Percentiles rank a stretch among this genome's conserved stretches.
phyloP scores from a whole-genome alignment of 106 monocot genomes.

The Apostasia shenzhenica region DNA sequence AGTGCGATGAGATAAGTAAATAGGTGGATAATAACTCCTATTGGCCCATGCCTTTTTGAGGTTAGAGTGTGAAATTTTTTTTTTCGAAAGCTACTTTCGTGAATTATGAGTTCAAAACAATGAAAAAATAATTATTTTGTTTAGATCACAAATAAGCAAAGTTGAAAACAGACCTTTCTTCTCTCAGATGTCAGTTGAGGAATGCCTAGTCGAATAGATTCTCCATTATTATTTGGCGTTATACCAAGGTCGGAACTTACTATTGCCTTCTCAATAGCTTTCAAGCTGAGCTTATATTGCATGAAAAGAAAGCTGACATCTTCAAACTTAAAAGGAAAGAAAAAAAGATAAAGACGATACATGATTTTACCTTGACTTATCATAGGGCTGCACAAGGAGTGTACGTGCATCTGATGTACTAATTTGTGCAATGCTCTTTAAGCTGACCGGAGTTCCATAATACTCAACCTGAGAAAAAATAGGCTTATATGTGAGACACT shows the following conservation, averaged over 20 bases:
- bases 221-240: conserved; percentile 93
- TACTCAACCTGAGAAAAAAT: conserved; percentile 76
- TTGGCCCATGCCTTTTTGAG: too few species aligned
- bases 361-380: conserved; percentile 72
- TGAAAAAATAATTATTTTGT: background rate
- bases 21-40: too few species aligned
- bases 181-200: conserved; percentile 91
- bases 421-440: conserved; percentile 95
- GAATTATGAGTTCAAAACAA: background rate
- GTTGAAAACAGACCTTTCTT: conserved; percentile 63
- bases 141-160: background rate
- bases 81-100: too few species aligned
- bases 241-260: conserved; percentile 78
- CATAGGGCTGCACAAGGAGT: conserved; percentile 87
- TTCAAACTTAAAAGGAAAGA: background rate
- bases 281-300: conserved; percentile 44
- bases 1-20: too few species aligned
- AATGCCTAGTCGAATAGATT: conserved; percentile 63
- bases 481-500: background rate
- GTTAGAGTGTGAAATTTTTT: too few species aligned
- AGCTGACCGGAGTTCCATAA: conserved; percentile 85
- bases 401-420: conserved; percentile 87
- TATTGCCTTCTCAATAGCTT: conserved; percentile 91
- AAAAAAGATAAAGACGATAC: background rate
- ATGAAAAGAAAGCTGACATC: background rate